Base-by-base conservation (phyloP, 139 green algal genomes). In the Chlorella sp. region DNA sequence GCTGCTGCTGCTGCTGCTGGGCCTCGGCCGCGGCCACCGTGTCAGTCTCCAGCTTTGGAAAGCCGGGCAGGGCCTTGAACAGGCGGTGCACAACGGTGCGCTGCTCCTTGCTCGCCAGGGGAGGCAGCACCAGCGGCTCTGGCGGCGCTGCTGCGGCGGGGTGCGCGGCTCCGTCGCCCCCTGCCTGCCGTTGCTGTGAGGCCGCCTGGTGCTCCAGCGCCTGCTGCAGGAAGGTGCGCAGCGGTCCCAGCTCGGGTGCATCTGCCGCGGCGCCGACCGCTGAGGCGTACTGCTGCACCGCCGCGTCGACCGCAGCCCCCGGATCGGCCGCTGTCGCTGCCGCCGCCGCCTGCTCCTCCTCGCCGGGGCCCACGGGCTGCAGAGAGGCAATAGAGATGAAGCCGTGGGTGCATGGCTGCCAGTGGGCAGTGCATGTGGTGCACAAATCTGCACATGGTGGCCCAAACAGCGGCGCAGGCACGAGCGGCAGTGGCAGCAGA, bases 81-180 rank as follows among this genome's bases (percentile, higher is more conserved):
- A 93, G 86, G 3, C 70, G 62, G 80, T 93, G 90, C 76, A 93
- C 75, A 19, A 67, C 56, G 38, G 86, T 88, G n/a, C 89, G 72
- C 24, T 86, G 30, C 22, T 70, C 70, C 60, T 89, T 90, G 40
- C 85, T 74, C 8, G 40, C 56, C 17, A 73, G 78, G 13, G 76
- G 44, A 44, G 72, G n/a, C 36, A 89, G 73, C 24, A 84, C 64
- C 32, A 88, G 40, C 2, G 72, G 70, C 46, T 73, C 22, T 22
- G 76, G 58, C 26, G 70, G 48, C 44, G 20, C 8, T 26, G 20
- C 38, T 51, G 26, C 36, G 7, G 73, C 73, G 75, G 32, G 46
- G 8, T 54, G 46, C 41, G 13, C 70, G 7, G 6, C 22, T 7
- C 22, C 69, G 24, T 24, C 40, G 69, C 69, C 75, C 51, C 17